Evolutionary conservation across 306 rosid species (phyloP), one percentile per base, ranked within the genome.

Genomic region (Vigna unguiculata): DNA sequence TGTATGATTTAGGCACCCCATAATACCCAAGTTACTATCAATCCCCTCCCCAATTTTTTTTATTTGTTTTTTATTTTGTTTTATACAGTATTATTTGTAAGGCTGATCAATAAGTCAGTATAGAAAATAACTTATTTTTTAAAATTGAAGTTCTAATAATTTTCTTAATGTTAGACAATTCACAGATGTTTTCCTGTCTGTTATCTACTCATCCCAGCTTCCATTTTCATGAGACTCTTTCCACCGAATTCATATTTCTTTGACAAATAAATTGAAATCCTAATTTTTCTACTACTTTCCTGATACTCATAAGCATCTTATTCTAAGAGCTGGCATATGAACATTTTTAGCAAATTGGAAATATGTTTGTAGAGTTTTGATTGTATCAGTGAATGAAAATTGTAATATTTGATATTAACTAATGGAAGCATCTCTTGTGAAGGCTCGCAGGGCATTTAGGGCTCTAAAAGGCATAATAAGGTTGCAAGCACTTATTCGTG

Each of bases 401-500:
- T 53, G 25, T 16, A 45, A 49, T 65, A 46, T 57, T 15, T 73
- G 17, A 75, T 81, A 41, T 61, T 12, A 30, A 72, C 83, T 76
- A 82, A 80, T 71, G 62, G 82, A 72, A 81, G 63, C 52, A 21
- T 78, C 45, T 71, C 45, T 58, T 77, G 69, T 87, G 88, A 83
- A 93, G 97, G 97, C 97, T 81, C 96, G 97, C 75, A 89, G 93
- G 13, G 97, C 97, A 62, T 90, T 87, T 82, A 72, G 83, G 83
- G 91, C 96, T 51, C 89, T 90, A 54, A 93, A 90, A 86, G 97
- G 96, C 79, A 90, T 93, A 73, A 93, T 93, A 86, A 86, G 94
- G 90, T 80, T 93, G 88, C 97, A 93, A 85, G 97, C 97, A 11
- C 93, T 90, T 53, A 86, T 93, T 77, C 97, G 97, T 68, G 96